Evolutionary conservation across 257 asterid species (phyloP).

Genomic region (Phtheirospermum japonicum): DNA sequence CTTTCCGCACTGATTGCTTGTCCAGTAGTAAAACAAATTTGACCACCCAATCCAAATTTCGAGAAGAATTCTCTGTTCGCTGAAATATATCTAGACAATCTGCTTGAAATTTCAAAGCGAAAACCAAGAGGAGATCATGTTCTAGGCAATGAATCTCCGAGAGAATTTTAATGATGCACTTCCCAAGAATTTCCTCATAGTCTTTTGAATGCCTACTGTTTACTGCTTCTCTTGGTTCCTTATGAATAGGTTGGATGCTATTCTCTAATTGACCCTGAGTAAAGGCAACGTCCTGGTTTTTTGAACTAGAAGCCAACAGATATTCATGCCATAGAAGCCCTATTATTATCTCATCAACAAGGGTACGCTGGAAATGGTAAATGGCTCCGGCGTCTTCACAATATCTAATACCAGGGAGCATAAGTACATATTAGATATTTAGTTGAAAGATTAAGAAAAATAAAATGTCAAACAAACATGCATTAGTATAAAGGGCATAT

Average conservation of each 20-base stretch:
- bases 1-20: conserved; percentile 59
- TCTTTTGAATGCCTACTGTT: conserved; percentile 46
- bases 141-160: conserved; percentile 52
- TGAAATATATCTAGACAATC: conserved; percentile 60
- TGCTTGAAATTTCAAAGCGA: conserved; percentile 62
- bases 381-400: conserved; percentile 52
- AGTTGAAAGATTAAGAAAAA: conserved; percentile 23
- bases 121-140: conserved; percentile 50
- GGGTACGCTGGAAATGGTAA: conserved; percentile 42
- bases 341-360: conserved; percentile 59
- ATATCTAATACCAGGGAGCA: conserved; percentile 48
- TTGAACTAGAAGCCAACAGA: conserved; percentile 43
- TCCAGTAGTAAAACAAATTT: conserved; percentile 59
- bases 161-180: conserved; percentile 75
- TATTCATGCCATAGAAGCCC: conserved; percentile 84
- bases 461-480: conserved; percentile 14
- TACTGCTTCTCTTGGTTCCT: conserved; percentile 52
- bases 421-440: conserved; percentile 27
- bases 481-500: conserved; percentile 13
- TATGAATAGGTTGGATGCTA: conserved; percentile 37
- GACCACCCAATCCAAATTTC: conserved; percentile 48
- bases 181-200: conserved; percentile 68
- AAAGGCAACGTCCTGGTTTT: conserved; percentile 35
- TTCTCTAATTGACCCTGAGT: conserved; percentile 36
- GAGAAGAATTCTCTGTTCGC: conserved; percentile 47